Percentiles rank a stretch among this genome's conserved stretches.
These are phyloP conservation scores for Aquilaria agallochum DNA, from an alignment of 441 rosid species.

Conservation along the genomic window DNA sequence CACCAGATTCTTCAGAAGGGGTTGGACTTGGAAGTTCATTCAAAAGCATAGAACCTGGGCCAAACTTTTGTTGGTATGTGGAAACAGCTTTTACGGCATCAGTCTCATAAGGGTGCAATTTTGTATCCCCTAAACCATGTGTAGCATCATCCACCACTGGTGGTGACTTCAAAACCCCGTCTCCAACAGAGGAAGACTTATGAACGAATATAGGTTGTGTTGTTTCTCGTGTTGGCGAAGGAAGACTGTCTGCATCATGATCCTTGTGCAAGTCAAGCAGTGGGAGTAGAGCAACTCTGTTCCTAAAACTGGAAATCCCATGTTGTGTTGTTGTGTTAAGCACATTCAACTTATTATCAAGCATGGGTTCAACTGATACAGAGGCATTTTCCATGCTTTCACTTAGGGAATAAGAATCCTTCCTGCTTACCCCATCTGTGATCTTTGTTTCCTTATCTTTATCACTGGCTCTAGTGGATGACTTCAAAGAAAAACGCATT, in stretches of 20 bases:
- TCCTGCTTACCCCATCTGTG: constrained; percentile 14
- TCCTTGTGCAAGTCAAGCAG: constrained; percentile 93
- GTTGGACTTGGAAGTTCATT: constrained; percentile 94
- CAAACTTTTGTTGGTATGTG: constrained; percentile 75
- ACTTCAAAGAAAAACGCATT: constrained; percentile 33
- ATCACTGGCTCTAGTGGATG: constrained; percentile 22
- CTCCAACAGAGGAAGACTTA: constrained; percentile 32
- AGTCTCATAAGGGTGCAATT: constrained; percentile 62
- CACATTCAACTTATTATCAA: constrained; percentile 25
- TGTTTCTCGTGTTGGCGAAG: constrained; percentile 88
- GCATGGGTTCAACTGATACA: constrained; percentile 22
- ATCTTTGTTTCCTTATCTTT: constrained; percentile 29
- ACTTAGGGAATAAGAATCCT: constrained; percentile 21
- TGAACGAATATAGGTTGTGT: constrained; percentile 42
- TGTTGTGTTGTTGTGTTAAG: constrained; percentile 36
- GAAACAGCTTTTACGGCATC: constrained; percentile 78
- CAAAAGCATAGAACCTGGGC: constrained; percentile 39
- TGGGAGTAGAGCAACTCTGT: constrained; percentile 54
- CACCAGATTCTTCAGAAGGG: constrained; percentile 77
- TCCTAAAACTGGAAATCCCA: constrained; percentile 41
- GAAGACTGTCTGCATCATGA: constrained; percentile 94
- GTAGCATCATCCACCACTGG: constrained; percentile 29
- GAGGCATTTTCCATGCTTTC: constrained; percentile 30
- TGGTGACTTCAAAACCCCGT: constrained; percentile 31
- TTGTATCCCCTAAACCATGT: constrained; percentile 31